Conservation (phyloP, 1,139 yeast species). For the Kurtzmaniella quercitrusa region DNA sequence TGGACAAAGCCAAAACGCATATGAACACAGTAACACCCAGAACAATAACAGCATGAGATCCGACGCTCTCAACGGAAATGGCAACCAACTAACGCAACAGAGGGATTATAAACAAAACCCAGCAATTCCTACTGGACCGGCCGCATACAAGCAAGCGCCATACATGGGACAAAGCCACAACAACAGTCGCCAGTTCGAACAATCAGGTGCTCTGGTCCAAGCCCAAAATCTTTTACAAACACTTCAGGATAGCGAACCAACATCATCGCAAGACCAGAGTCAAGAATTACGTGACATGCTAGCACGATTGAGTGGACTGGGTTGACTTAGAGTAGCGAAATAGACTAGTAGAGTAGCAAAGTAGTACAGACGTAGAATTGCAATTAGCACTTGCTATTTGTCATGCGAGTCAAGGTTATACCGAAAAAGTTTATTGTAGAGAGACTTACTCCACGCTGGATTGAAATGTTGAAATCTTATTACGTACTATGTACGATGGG, state of each 20-base stretch:
- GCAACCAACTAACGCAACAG: neutral
- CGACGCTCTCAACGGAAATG: no score
- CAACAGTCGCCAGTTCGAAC: neutral
- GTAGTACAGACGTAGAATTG: no score
- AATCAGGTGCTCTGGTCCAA: neutral
- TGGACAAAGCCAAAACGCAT: no score
- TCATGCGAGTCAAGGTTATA: no score
- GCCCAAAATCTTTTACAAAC: conserved; percentile 1
- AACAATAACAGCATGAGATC: neutral
- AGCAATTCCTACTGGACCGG: neutral
- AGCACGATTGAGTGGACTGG: conserved; percentile 26
- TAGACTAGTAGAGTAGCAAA: neutral
- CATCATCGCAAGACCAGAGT: conserved; percentile 10
- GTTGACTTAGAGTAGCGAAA: conserved; percentile 1
- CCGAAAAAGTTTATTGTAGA: no score
- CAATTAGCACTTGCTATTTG: no score
- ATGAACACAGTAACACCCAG: neutral
- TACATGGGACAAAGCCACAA: neutral
- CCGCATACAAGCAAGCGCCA: neutral
- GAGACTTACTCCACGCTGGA: no score
- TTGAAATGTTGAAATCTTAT: no score
- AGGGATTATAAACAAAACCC: neutral
- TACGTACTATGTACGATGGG: no score
- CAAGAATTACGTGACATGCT: conserved; percentile 32
- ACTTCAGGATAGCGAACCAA: conserved; percentile 4